These are phyloP conservation scores for Erucastrum elatum DNA, from an alignment of 345 rosid species.

Conservation along the genomic window DNA sequence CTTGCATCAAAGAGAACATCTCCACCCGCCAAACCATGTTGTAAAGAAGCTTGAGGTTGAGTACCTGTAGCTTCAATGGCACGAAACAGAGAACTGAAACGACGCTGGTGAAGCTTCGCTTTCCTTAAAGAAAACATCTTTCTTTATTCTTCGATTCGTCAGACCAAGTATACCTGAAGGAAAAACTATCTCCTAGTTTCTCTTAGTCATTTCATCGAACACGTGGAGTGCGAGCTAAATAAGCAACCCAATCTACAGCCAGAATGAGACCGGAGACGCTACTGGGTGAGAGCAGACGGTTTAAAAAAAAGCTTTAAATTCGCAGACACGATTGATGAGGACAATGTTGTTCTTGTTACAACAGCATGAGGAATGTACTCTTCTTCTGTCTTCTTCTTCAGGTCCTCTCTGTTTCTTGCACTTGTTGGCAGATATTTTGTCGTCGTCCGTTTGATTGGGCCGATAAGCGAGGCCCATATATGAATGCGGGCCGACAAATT, in stretches of 20 bases:
- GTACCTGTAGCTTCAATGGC: slow-evolving; percentile 29
- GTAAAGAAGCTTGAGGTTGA: slow-evolving; percentile 28
- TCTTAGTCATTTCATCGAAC: slow-evolving; percentile 32
- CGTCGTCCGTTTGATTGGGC: background rate
- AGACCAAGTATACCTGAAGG: background rate
- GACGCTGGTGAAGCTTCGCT: slow-evolving; percentile 24
- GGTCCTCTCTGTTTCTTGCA: background rate
- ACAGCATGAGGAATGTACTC: background rate
- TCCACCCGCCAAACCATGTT: slow-evolving; percentile 1
- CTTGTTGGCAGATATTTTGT: background rate
- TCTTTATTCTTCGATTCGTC: background rate
- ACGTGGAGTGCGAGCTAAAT: background rate
- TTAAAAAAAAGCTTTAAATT: background rate
- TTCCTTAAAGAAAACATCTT: slow-evolving; percentile 27
- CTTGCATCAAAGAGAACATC: background rate
- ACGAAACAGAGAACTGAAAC: slow-evolving; percentile 30
- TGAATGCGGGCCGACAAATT: background rate
- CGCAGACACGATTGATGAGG: background rate
- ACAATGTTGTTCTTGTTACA: background rate
- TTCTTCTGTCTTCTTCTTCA: background rate
- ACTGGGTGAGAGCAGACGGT: background rate
- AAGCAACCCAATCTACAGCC: background rate
- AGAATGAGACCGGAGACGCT: background rate
- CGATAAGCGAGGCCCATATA: background rate
- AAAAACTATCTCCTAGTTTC: slow-evolving; percentile 15